Evolutionary conservation across 2,329 filamentous ascomycete genomes (phyloP), one percentile per base, ranked within the genome.

Genomic region (Aspergillus sp.): DNA sequence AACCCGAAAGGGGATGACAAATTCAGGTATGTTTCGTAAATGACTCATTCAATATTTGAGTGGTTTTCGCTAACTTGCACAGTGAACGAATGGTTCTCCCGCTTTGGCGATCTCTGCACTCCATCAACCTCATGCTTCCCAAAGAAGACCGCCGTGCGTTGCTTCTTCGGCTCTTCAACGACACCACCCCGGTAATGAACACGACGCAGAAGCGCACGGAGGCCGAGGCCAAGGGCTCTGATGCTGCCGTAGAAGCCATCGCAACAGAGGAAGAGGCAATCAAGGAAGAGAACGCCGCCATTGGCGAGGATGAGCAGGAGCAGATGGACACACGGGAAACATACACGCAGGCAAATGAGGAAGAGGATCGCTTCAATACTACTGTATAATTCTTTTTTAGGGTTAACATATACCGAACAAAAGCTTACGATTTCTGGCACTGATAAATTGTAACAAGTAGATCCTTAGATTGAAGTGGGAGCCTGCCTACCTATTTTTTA

Each of bases 81-180:
- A 80, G 78, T 52, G 93, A 98, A 79, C 82, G 85, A 24, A 91
- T 97, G 85, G 90, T 93, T 1, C 82, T 99, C 17, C 95, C 95
- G 3, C 80, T 99, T 27, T 99, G 95, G 95, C 89, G 96, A 77
- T 96, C 92, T 72, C 84, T 96, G 60, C 88, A 93, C 66, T 93
- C 90, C 19, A 82, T 98, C 58, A 99, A 99, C 74, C 84, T 99
- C 54, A 99, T 99, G 95, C 82, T 99, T 70, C 93, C 95, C 50
- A 99, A 99, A 80, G 95, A 99, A 74, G 95, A 99, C 64, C 86
- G 95, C 15, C 88, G 87, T 23, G 95, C 95, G 1, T 96, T 98
- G 91, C 79, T 98, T 66, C 81, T 98, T 62, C 84, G 95, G 21
- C 82, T 99, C 60, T 99, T 89, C 79, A 96, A 97, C 71, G 93